A percentile compares a stretch with the other conserved stretches of the same genome.
These are phyloP conservation scores for Coemansia brasiliensis DNA, from an alignment of 192 early-diverging fungal species.

Conservation along the genomic window DNA sequence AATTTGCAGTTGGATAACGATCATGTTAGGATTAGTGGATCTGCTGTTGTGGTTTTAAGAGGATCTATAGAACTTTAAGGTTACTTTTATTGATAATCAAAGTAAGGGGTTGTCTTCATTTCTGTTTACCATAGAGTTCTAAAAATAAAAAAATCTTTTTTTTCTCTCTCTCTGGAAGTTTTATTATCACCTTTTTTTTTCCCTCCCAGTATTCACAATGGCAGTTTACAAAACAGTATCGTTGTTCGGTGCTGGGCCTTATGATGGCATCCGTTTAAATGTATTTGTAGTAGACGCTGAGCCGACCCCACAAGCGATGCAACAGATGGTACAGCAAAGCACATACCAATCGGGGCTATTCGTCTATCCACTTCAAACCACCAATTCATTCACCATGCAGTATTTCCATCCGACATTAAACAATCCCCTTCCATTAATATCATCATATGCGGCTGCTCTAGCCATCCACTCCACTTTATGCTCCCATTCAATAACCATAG, in stretches of 20 bases:
- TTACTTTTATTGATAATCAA: too few species aligned
- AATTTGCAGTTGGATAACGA: conserved; percentile 2
- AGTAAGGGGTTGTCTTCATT: not conserved
- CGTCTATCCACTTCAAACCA: not conserved
- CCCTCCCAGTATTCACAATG: too few species aligned
- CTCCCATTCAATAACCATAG: too few species aligned
- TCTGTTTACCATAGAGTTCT: too few species aligned
- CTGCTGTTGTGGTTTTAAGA: conserved; percentile 17
- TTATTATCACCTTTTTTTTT: too few species aligned
- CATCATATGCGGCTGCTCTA: not conserved
- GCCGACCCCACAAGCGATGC: conserved; percentile 8
- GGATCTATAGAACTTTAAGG: conserved; percentile 7
- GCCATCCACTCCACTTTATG: not conserved
- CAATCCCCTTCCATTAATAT: not conserved
- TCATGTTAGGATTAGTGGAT: conserved; percentile 11
- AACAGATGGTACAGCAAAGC: not conserved
- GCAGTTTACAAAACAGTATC: conserved; percentile 18
- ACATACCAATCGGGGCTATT: not conserved
- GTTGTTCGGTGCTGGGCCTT: conserved; percentile 19
- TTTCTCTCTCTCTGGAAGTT: too few species aligned
- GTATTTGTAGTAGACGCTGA: conserved; percentile 6
- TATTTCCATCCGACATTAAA: not conserved
- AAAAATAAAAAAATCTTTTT: not conserved
- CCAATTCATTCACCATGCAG: not conserved
- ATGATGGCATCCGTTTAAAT: conserved; percentile 22